phyloP scores from a whole-genome alignment of 2,329 filamentous ascomycete genomes.

The Grosmannia penicillata region DNA sequence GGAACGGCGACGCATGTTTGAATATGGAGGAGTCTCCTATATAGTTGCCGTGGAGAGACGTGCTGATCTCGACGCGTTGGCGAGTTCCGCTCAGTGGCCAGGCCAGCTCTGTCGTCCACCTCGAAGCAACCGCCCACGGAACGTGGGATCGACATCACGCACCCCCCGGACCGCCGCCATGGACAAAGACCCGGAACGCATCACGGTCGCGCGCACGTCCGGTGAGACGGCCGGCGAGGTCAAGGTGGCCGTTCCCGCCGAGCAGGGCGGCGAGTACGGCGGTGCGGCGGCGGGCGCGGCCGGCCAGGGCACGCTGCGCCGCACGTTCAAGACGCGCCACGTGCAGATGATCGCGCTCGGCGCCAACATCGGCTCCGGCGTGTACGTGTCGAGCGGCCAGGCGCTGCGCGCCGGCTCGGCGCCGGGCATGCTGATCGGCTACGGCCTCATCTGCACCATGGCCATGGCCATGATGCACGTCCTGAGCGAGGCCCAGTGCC shows the following conservation, averaged over 20 bases:
- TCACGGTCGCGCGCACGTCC: slow-evolving; percentile 5
- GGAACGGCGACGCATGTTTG: too few species aligned
- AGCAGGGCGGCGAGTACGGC: slow-evolving; percentile 6
- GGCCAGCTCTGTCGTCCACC: too few species aligned
- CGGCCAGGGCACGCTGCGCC: slow-evolving; percentile 4
- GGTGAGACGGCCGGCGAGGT: slow-evolving; percentile 6
- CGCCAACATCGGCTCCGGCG: slow-evolving; percentile 9
- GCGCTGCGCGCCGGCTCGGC: slow-evolving; percentile 47
- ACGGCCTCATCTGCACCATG: slow-evolving; percentile 7
- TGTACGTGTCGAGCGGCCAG: slow-evolving; percentile 6
- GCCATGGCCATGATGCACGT: slow-evolving; percentile 9
- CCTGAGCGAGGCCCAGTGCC: slow-evolving; percentile 7
- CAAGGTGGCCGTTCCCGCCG: slow-evolving; percentile 2
- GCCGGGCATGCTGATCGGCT: slow-evolving; percentile 16
- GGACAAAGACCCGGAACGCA: slow-evolving; percentile 4
- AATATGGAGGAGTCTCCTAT: too few species aligned
- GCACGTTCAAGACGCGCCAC: slow-evolving; percentile 7
- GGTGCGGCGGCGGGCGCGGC: background rate
- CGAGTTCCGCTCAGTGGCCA: too few species aligned
- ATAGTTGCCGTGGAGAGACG: too few species aligned
- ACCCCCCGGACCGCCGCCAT: too few species aligned
- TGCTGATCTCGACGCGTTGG: too few species aligned
- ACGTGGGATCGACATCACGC: too few species aligned
- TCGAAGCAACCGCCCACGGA: too few species aligned
- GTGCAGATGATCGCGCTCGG: slow-evolving; percentile 10